These are phyloP conservation scores for Calonectria pseudoturangicola DNA, from an alignment of 2,329 filamentous ascomycete genomes.

Conservation along the genomic window DNA sequence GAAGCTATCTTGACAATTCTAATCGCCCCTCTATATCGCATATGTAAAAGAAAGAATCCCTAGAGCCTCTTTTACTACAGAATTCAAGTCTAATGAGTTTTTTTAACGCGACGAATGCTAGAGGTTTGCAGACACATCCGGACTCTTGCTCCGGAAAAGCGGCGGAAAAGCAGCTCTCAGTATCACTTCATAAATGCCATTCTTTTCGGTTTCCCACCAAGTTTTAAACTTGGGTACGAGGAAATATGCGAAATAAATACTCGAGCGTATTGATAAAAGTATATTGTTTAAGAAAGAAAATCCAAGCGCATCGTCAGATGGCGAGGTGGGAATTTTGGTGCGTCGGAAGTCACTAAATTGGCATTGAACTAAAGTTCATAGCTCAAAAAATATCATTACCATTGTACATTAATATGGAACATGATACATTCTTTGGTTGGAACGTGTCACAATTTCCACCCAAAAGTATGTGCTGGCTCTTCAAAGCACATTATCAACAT, in stretches of 20 bases:
- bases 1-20: background rate
- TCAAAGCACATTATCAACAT: constrained; percentile 5
- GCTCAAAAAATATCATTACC: background rate
- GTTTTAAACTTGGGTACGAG: background rate
- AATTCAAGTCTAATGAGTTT: too few species aligned
- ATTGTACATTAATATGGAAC: background rate
- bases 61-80: constrained; percentile 24
- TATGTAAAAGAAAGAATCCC: background rate
- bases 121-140: too few species aligned
- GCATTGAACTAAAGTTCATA: too few species aligned
- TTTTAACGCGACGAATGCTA: too few species aligned
- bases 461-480: background rate
- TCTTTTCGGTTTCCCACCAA: too few species aligned
- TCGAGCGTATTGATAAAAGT: too few species aligned
- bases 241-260: too few species aligned
- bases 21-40: background rate
- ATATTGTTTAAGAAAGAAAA: too few species aligned
- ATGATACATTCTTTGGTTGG: background rate
- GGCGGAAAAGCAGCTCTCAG: background rate
- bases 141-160: background rate
- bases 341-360: too few species aligned
- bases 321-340: too few species aligned
- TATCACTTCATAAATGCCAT: too few species aligned
- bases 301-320: too few species aligned
- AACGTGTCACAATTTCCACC: background rate